Evolutionary conservation across 2,329 filamentous ascomycete genomes (phyloP), one percentile per base, ranked within the genome.

Genomic region (Aureobasidium musti): DNA sequence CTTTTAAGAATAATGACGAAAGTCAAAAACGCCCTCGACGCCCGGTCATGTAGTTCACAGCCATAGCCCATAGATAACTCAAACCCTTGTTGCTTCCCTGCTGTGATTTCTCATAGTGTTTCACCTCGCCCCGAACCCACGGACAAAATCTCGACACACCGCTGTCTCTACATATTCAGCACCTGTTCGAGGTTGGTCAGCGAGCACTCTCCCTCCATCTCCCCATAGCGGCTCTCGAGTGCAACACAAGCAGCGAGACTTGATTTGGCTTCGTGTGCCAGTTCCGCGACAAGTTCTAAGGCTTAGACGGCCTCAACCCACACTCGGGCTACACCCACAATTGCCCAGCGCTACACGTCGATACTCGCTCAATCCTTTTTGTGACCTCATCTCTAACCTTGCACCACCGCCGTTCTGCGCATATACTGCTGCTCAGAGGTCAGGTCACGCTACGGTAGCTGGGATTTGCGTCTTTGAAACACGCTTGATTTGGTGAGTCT

Each of bases 341-440:
- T 37, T 47, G 10, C 13, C 14, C 26, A 60, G 11, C 56, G 57
- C 26, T 45, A 43, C 54, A 59, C 54, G 54, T 59, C 39, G 54
- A 59, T 59, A 43, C 26, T 45, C 35, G 39, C 60, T 52, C 60
- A 41, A 30, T 41, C 21, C 60, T 21, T 39, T 52, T 23, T 10
- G 60, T 63, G 60, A 63, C 60, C 33, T 52, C 45, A 63, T 63
- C 35, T 49, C 17, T 43, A 52, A 50, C 33, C 41, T 63, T 63
- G 60, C 60, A 45, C 37, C 21, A 63, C 60, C 30, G 3, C 14
- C 33, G 57, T 26, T 21, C 17, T 30, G 33, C 53, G 43, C 41
- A 50, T 21, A 35, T 17, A 43, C 45, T 41, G 57, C 41, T 61
- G 57, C 41, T 61, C 57, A 63, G 19, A 63, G 43, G 45, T 41